Evolutionary conservation across 179 eudicot genomes (phyloP), one percentile per base, ranked within the genome.

Genomic region (Vitellaria paradoxa): DNA sequence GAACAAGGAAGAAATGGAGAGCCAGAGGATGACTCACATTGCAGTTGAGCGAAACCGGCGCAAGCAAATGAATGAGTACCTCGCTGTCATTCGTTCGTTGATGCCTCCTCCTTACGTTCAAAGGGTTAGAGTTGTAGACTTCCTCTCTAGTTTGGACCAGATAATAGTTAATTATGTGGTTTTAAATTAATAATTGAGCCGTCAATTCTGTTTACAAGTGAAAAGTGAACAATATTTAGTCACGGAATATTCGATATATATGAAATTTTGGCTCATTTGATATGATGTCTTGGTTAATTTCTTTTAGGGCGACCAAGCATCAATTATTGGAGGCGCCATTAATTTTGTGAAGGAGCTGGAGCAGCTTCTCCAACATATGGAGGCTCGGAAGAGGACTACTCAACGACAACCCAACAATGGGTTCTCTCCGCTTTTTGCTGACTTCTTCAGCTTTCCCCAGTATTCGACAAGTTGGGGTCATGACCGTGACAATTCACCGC

Each of bases 261-360:
- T 30, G 37, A 30, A 30, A 30, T 30, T 30, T 30, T 30, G 37
- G 37, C 2, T 30, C 37, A 30, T 30, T 30, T 30, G 2, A 1
- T n/a, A n/a, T n/a, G n/a, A 49, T 49, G 9, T 50, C 37, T 30
- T 30, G 4, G 12, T 50, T 7, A 50, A 7, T 50, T 37, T 62
- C 7, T 49, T 81, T 45, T 15, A 88, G 91, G 88, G 91, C 2
- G 91, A 88, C 80, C 91, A 88, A 87, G 97, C 97, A 30, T 93
- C 97, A 72, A 88, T 91, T 66, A 83, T 91, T 74, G 96, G 92
- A 76, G 96, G 92, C 66, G 97, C 97, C 56, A 93, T 93, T 17
- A 90, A 93, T 74, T 90, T 81, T 63, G 96, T 93, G 59, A 93
- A 91, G 76, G 96, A 91, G 84, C 82, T 93, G 0, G 97, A 93